Evolutionary conservation across 2,329 filamentous ascomycete species (phyloP), one percentile per base, ranked within the genome.

Genomic region (Neophaeococcomyces aloes): DNA sequence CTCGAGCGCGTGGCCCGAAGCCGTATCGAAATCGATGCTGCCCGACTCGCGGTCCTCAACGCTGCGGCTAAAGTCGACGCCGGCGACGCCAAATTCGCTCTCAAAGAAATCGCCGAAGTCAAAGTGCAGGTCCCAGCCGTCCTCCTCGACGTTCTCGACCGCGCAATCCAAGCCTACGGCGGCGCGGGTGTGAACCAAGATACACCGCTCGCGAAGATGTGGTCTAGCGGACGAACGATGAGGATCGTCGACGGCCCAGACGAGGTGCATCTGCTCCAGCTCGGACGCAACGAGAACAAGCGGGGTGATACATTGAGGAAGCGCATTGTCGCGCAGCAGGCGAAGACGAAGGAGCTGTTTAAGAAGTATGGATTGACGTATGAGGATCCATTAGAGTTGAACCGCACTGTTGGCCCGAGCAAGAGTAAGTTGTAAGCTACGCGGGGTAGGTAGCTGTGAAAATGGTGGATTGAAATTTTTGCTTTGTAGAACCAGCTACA

Each of bases 51-150:
- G 31, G 91, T 96, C 6, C 78, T 95, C 52, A 95, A 96, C 65
- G 91, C 91, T 1, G 91, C 91, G 48, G 83, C 93, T 64, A 86
- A 86, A 68, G 96, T 98, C 69, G 91, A 98, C 66, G 76, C 84
- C 54, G 76, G 80, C 15, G 83, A 89, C 54, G 84, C 91, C 55
- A 96, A 96, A 71, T 78, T 79, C 52, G 86, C 89, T 0, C 76
- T 95, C 48, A 86, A 83, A 63, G 86, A 96, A 64, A 98, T 98
- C 54, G 89, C 88, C 19, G 78, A 95, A 67, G 89, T 91, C 53
- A 98, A 98, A 73, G 81, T 96, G 0, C 76, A 94, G 14, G 83
- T 94, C 7, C 91, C 91, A 0, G 74, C 79, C 58, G 86, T 81
- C 57, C 81, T 85, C 1, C 74, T 95, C 53, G 79, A 78, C 14